These are phyloP conservation scores for Plasmodium inui DNA, from an alignment of 169 alveolate genomes.

Conservation along the genomic window DNA sequence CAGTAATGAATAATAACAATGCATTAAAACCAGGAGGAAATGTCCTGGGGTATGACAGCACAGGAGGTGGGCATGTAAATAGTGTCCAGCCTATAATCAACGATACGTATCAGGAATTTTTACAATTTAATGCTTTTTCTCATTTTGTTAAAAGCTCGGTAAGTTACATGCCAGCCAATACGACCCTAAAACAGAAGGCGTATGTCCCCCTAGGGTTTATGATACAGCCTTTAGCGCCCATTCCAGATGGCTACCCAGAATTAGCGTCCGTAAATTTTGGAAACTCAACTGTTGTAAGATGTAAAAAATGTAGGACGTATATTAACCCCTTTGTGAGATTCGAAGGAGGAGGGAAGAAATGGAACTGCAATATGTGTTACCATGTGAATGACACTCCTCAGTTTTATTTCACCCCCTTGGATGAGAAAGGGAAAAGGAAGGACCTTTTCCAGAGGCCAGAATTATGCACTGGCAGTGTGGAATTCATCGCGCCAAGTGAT, in stretches of 20 bases:
- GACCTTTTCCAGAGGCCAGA: conserved; percentile 92
- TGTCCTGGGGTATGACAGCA: conserved; percentile 48
- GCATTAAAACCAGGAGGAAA: conserved; percentile 17
- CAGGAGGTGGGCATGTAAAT: conserved; percentile 17
- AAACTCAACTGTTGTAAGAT: conserved; percentile 91
- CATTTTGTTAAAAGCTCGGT: conserved; percentile 76
- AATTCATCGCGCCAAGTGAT: conserved; percentile 96
- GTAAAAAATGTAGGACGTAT: conserved; percentile 94
- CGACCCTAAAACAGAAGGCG: conserved; percentile 86
- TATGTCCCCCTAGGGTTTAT: conserved; percentile 86
- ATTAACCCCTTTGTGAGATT: conserved; percentile 96
- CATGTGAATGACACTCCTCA: conserved; percentile 92
- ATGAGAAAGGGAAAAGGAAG: conserved; percentile 87
- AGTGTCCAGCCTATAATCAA: conserved; percentile 50
- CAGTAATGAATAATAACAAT: neutral
- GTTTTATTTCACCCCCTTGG: conserved; percentile 86
- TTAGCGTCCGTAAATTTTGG: conserved; percentile 91
- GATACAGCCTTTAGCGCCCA: conserved; percentile 88
- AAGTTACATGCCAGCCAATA: conserved; percentile 80
- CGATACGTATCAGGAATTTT: conserved; percentile 70
- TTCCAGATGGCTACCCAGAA: conserved; percentile 89
- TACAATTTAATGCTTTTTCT: conserved; percentile 74
- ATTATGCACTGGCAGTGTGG: conserved; percentile 94
- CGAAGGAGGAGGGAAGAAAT: conserved; percentile 95
- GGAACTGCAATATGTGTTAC: conserved; percentile 98